phyloP scores from a whole-genome alignment of 306 rosid genomes.

The Trifolium pratense region DNA sequence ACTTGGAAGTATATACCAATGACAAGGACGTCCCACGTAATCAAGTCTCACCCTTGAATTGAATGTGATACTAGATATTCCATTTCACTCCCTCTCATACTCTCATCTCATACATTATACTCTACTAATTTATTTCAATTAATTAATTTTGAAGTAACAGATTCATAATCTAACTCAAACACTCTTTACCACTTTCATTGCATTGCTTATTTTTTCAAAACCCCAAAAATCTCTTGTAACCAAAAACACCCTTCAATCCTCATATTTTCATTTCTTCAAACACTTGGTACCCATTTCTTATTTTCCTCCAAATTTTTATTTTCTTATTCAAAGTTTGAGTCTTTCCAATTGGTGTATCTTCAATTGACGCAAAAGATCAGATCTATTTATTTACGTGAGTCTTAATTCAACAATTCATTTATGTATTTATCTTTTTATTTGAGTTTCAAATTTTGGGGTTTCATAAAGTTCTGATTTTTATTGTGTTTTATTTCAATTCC shows the following conservation, averaged over 20 bases:
- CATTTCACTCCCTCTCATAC: not conserved
- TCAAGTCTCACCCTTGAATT: too few species aligned
- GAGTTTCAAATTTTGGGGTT: conserved; percentile 27
- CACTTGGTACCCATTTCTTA: not conserved
- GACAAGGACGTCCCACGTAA: too few species aligned
- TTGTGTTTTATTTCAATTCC: conserved; percentile 18
- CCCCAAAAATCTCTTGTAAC: conserved; percentile 27
- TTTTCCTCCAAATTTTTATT: conserved; percentile 20
- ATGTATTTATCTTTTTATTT: conserved; percentile 6
- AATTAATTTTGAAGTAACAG: not conserved
- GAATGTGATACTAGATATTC: not conserved
- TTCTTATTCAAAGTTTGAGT: conserved; percentile 22
- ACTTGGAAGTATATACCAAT: too few species aligned
- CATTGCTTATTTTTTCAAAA: conserved; percentile 14
- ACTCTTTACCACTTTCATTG: not conserved
- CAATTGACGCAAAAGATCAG: conserved; percentile 39
- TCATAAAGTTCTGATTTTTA: not conserved
- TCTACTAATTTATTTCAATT: too few species aligned
- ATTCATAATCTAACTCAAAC: not conserved
- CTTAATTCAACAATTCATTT: conserved; percentile 20
- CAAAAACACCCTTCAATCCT: not conserved
- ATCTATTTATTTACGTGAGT: conserved; percentile 49
- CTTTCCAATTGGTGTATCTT: conserved; percentile 37
- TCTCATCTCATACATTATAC: too few species aligned
- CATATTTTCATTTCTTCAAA: conserved; percentile 2